Conservation (phyloP, 2,329 filamentous ascomycete genomes). For the Penicillium nordicum region DNA sequence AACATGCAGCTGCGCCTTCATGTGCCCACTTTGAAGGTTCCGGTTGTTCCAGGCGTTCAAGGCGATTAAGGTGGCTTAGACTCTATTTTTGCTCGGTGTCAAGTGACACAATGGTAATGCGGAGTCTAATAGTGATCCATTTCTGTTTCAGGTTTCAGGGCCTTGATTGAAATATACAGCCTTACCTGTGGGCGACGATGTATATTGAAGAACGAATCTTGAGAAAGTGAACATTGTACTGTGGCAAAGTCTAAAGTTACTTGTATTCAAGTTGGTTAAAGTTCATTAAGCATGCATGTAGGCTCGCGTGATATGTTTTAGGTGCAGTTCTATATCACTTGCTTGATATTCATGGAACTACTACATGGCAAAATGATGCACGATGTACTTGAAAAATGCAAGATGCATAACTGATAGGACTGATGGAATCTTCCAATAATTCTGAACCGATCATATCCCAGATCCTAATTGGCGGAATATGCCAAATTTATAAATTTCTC, state of each 20-base stretch:
- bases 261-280: not conserved
- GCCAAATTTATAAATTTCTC: not conserved
- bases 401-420: not conserved
- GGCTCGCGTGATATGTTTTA: not conserved
- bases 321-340: not conserved
- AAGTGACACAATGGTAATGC: not conserved
- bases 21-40: not conserved
- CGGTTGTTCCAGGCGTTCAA: not conserved
- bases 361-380: not conserved
- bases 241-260: not conserved
- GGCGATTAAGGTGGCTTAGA: not conserved
- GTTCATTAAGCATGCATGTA: not conserved
- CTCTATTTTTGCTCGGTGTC: not conserved
- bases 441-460: not conserved
- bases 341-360: not conserved
- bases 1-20: not conserved
- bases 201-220: not conserved
- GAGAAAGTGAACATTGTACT: not conserved
- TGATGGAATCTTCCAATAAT: not conserved
- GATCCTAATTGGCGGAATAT: not conserved
- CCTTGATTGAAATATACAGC: not conserved
- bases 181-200: not conserved
- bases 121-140: not conserved
- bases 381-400: not conserved
- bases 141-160: not conserved